These are phyloP conservation scores for Phaeosphaeria sp. DNA, from an alignment of 2,329 filamentous ascomycete species.

Conservation along the genomic window DNA sequence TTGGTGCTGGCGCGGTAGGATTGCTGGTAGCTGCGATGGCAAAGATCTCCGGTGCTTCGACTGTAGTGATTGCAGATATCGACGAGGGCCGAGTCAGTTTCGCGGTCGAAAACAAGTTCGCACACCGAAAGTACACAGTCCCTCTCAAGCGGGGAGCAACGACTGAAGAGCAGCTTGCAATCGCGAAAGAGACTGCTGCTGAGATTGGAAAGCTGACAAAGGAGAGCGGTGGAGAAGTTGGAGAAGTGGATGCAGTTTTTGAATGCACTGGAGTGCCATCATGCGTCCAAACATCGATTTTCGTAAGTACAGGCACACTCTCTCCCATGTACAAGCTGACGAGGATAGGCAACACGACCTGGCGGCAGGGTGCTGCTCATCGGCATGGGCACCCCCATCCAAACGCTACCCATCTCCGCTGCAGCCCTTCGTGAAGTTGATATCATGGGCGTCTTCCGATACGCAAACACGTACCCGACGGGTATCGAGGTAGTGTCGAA, in stretches of 20 bases:
- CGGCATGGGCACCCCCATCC: slow-evolving; percentile 79
- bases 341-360: slow-evolving; percentile 62
- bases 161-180: slow-evolving; percentile 61
- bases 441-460: slow-evolving; percentile 79
- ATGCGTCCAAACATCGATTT: slow-evolving; percentile 78
- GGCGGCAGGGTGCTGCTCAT: slow-evolving; percentile 79
- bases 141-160: slow-evolving; percentile 55
- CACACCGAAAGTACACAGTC: slow-evolving; percentile 54
- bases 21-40: slow-evolving; percentile 65
- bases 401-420: slow-evolving; percentile 75
- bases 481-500: slow-evolving; percentile 68
- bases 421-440: slow-evolving; percentile 78
- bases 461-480: slow-evolving; percentile 76
- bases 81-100: slow-evolving; percentile 64
- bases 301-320: slow-evolving; percentile 51
- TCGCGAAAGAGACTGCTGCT: slow-evolving; percentile 59
- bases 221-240: slow-evolving; percentile 42
- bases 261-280: slow-evolving; percentile 80
- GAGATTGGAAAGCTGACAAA: slow-evolving; percentile 49
- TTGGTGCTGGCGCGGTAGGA: slow-evolving; percentile 68
- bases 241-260: slow-evolving; percentile 73
- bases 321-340: slow-evolving; percentile 5
- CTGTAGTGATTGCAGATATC: slow-evolving; percentile 68
- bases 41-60: slow-evolving; percentile 60
- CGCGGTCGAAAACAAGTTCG: slow-evolving; percentile 59